Percentiles rank a stretch among this genome's conserved stretches.
Evolutionary conservation across 2,329 filamentous ascomycete genomes (phyloP).

Genomic region (Stemphylium lycopersici): DNA sequence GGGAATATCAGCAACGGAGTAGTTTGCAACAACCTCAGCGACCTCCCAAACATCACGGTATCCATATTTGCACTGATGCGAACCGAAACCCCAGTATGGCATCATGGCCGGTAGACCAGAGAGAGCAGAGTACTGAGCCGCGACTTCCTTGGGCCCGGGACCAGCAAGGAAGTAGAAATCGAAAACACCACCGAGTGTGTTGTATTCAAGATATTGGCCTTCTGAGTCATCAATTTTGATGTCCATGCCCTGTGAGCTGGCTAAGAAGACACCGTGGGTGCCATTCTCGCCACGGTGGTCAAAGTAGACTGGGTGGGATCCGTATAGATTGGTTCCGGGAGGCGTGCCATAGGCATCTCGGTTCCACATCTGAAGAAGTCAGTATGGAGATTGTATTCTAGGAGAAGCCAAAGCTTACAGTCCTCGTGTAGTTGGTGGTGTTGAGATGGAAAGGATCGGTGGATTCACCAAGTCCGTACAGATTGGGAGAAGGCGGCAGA

Average conservation of each 20-base stretch:
- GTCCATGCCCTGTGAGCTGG: slow-evolving; percentile 63
- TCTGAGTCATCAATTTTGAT: slow-evolving; percentile 72
- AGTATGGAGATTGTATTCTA: slow-evolving; percentile 59
- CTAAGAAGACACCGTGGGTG: slow-evolving; percentile 46
- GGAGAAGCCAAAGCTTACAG: slow-evolving; percentile 35
- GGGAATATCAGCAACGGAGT: slow-evolving; percentile 68
- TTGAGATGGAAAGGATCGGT: slow-evolving; percentile 72
- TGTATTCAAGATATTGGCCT: slow-evolving; percentile 77
- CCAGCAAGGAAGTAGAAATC: slow-evolving; percentile 65
- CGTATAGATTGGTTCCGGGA: slow-evolving; percentile 70
- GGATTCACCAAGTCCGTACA: slow-evolving; percentile 82
- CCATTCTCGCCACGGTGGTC: slow-evolving; percentile 65
- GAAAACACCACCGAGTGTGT: slow-evolving; percentile 77
- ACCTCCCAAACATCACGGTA: slow-evolving; percentile 65
- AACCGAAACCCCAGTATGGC: slow-evolving; percentile 61
- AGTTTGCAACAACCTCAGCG: slow-evolving; percentile 70
- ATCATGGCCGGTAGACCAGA: slow-evolving; percentile 55
- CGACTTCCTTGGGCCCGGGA: slow-evolving; percentile 54
- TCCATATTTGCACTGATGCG: slow-evolving; percentile 58
- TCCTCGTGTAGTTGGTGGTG: slow-evolving; percentile 67
- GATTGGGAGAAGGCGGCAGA: slow-evolving; percentile 69
- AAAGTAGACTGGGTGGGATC: slow-evolving; percentile 76
- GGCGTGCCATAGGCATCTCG: slow-evolving; percentile 69
- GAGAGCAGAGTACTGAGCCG: slow-evolving; percentile 56
- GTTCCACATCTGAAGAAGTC: slow-evolving; percentile 66